These are phyloP conservation scores for Penicillium crustosum DNA, from an alignment of 2,329 filamentous ascomycete genomes.

Conservation along the genomic window DNA sequence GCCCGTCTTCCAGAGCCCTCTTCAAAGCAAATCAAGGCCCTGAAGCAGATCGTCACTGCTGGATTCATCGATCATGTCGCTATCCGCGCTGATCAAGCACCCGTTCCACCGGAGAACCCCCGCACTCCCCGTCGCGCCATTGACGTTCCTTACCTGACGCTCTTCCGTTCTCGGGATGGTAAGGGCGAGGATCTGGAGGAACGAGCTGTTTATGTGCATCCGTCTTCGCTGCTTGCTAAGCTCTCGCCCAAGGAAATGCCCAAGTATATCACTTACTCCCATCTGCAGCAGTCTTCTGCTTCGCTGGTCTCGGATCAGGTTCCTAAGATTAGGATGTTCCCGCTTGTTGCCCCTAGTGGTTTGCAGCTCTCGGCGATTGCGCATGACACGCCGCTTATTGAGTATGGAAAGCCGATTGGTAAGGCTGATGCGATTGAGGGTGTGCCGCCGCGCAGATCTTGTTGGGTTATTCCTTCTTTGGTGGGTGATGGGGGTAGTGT, in stretches of 20 bases:
- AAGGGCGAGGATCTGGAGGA: conserved; percentile 52
- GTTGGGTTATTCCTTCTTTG: conserved; percentile 79
- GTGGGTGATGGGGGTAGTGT: conserved; percentile 66
- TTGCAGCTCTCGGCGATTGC: conserved; percentile 75
- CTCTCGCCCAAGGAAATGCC: conserved; percentile 72
- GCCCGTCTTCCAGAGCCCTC: conserved; percentile 59
- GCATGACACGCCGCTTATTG: conserved; percentile 78
- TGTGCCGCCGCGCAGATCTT: conserved; percentile 61
- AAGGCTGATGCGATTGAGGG: conserved; percentile 61
- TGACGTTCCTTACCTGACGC: conserved; percentile 85
- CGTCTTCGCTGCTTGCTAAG: conserved; percentile 75
- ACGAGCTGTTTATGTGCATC: conserved; percentile 80
- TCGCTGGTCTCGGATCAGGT: conserved; percentile 56
- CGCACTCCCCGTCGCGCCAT: conserved; percentile 80
- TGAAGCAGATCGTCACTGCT: conserved; percentile 88
- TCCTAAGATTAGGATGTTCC: conserved; percentile 80
- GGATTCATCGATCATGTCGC: conserved; percentile 95
- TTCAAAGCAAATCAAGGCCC: conserved; percentile 68
- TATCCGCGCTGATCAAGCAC: conserved; percentile 83
- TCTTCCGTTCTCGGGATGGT: conserved; percentile 65
- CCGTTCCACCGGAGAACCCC: conserved; percentile 64
- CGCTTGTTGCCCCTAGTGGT: conserved; percentile 75
- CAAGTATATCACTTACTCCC: conserved; percentile 81
- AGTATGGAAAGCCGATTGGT: conserved; percentile 87
- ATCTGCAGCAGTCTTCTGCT: conserved; percentile 69